Percentiles rank a stretch among this genome's conserved stretches.
phyloP scores from a whole-genome alignment of 2,329 filamentous ascomycete species.

The Biscogniauxia mediterranea region DNA sequence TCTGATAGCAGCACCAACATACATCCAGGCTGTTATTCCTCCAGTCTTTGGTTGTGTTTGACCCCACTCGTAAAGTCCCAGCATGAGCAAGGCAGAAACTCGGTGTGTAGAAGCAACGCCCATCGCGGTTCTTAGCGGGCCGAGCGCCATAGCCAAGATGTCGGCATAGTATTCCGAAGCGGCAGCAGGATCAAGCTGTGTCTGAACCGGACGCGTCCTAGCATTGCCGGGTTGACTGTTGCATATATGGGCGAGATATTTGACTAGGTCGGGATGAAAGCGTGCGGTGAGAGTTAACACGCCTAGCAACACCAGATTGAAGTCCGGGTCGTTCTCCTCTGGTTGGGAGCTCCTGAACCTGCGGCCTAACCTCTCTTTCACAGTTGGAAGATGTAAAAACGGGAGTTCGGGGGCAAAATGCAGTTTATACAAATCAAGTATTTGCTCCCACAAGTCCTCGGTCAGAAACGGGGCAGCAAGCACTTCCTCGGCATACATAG shows the following conservation, averaged over 20 bases:
- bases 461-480: slow-evolving; percentile 62
- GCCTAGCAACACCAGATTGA: slow-evolving; percentile 61
- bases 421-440: slow-evolving; percentile 68
- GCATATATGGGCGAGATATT: slow-evolving; percentile 47
- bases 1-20: slow-evolving; percentile 62
- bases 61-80: slow-evolving; percentile 70
- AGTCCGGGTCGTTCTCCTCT: slow-evolving; percentile 41
- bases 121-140: slow-evolving; percentile 46
- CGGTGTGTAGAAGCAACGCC: slow-evolving; percentile 57
- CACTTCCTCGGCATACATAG: slow-evolving; percentile 53
- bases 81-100: slow-evolving; percentile 67
- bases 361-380: slow-evolving; percentile 52
- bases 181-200: slow-evolving; percentile 47
- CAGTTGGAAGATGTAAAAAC: slow-evolving; percentile 66
- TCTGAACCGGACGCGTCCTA: slow-evolving; percentile 35
- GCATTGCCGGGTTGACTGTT: slow-evolving; percentile 33
- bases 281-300: slow-evolving; percentile 68
- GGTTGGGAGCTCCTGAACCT: slow-evolving; percentile 38
- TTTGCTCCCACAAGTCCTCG: slow-evolving; percentile 63
- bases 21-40: slow-evolving; percentile 64
- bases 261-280: slow-evolving; percentile 61
- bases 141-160: slow-evolving; percentile 52
- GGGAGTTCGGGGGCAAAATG: slow-evolving; percentile 72
- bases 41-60: slow-evolving; percentile 49
- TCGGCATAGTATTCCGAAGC: slow-evolving; percentile 66